Percentiles rank a stretch among this genome's conserved stretches.
Evolutionary conservation across 2,329 filamentous ascomycete species (phyloP).

Genomic region (Fusarium buharicum): DNA sequence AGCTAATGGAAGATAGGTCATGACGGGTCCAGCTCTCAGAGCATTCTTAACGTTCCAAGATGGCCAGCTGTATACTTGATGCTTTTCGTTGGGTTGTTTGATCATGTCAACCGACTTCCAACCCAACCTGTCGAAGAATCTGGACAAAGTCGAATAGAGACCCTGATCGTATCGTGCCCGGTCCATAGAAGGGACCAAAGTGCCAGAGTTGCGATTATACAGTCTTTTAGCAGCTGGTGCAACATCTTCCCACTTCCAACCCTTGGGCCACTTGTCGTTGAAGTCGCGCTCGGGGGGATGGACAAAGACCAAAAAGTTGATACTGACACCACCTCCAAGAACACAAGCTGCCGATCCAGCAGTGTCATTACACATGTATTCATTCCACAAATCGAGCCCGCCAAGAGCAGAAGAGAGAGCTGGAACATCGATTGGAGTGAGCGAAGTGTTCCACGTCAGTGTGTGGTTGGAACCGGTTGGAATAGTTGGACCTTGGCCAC

Average conservation of each 20-base stretch:
- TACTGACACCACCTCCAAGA: conserved; percentile 71
- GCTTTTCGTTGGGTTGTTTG: conserved; percentile 68
- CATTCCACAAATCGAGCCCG: conserved; percentile 72
- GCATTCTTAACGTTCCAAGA: conserved; percentile 74
- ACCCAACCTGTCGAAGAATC: conserved; percentile 67
- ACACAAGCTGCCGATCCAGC: conserved; percentile 65
- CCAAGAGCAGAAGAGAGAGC: conserved; percentile 66
- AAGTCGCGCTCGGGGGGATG: conserved; percentile 73
- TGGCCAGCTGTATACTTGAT: conserved; percentile 71
- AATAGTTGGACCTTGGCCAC: conserved; percentile 68
- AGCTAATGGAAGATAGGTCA: conserved; percentile 74
- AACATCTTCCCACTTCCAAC: conserved; percentile 71
- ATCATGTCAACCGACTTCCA: conserved; percentile 73
- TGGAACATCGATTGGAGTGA: conserved; percentile 76
- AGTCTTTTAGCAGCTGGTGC: conserved; percentile 66
- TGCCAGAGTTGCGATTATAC: conserved; percentile 63
- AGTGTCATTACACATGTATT: conserved; percentile 41
- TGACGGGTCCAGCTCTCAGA: conserved; percentile 74
- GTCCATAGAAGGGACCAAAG: conserved; percentile 71
- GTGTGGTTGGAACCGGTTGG: conserved; percentile 70
- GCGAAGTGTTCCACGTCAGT: conserved; percentile 68
- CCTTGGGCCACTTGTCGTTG: conserved; percentile 71
- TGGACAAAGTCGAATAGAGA: conserved; percentile 69
- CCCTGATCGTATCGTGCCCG: conserved; percentile 73
- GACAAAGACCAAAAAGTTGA: conserved; percentile 76